phyloP scores from a whole-genome alignment of 306 rosid species.

The Macrotyloma uniflorum region DNA sequence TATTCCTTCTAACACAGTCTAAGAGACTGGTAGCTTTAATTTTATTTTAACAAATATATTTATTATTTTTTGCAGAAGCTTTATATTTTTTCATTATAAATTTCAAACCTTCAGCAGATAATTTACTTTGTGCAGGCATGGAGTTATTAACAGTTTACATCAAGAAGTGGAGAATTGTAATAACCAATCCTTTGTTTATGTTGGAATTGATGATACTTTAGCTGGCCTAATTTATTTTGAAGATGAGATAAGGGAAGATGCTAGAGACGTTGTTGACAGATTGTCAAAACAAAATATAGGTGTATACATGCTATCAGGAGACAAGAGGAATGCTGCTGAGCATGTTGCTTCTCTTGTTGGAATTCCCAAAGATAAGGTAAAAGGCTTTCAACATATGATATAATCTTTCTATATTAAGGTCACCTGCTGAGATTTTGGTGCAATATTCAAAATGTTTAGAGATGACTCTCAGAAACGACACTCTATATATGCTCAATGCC shows the following conservation, averaged over 20 bases:
- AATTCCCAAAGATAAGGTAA: slow-evolving; percentile 79
- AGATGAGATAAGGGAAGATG: slow-evolving; percentile 93
- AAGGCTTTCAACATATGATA: slow-evolving; percentile 11
- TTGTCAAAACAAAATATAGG: slow-evolving; percentile 71
- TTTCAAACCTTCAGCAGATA: slow-evolving; percentile 18
- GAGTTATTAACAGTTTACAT: slow-evolving; percentile 53
- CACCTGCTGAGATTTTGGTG: slow-evolving; percentile 1
- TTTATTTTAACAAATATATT: neutral
- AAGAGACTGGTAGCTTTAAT: neutral
- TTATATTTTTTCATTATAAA: neutral
- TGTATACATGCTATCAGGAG: slow-evolving; percentile 92
- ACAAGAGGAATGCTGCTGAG: slow-evolving; percentile 83
- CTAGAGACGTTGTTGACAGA: slow-evolving; percentile 62
- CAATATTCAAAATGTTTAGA: neutral
- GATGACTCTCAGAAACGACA: neutral
- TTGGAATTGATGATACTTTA: slow-evolving; percentile 72
- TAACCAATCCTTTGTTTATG: slow-evolving; percentile 80
- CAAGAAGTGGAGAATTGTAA: slow-evolving; percentile 55
- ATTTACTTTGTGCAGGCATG: slow-evolving; percentile 62
- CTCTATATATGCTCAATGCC: slow-evolving; percentile 9
- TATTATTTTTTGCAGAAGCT: neutral
- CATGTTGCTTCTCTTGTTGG: slow-evolving; percentile 90
- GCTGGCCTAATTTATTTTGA: slow-evolving; percentile 83
- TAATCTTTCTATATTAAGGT: slow-evolving; percentile 21
- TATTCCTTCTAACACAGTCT: no score